phyloP scores from a whole-genome alignment of 768 basidiomycete genomes.

The Chiua virens region DNA sequence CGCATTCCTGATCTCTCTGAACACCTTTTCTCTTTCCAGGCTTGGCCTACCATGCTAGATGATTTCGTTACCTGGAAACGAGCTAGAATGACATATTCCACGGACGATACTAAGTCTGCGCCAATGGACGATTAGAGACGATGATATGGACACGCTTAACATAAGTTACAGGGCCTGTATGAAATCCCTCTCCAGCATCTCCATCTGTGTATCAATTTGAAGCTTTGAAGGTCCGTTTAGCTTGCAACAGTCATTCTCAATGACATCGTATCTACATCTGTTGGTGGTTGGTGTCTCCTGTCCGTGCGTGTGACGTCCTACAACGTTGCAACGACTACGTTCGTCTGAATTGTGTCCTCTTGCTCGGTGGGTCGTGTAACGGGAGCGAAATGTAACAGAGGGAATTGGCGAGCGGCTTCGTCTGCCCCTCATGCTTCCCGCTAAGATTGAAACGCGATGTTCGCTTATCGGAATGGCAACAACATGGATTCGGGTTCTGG shows the following conservation, averaged over 20 bases:
- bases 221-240: background rate
- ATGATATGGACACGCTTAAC: constrained; percentile 12
- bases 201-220: constrained; percentile 1
- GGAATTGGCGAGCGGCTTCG: constrained; percentile 8
- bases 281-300: background rate
- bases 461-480: constrained; percentile 5
- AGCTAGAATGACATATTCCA: constrained; percentile 12
- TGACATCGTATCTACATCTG: background rate
- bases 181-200: constrained; percentile 15
- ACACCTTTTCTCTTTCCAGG: constrained; percentile 39
- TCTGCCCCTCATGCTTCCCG: constrained; percentile 12
- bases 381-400: constrained; percentile 24
- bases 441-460: constrained; percentile 25
- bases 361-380: background rate
- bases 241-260: background rate
- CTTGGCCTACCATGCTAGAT: constrained; percentile 83
- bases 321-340: constrained; percentile 1
- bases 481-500: background rate
- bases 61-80: constrained; percentile 74
- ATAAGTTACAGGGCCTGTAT: constrained; percentile 12
- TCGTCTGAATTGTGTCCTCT: background rate
- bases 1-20: constrained; percentile 1
- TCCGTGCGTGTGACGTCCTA: background rate
- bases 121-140: background rate
- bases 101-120: constrained; percentile 1